Percentiles rank a stretch among this genome's conserved stretches.
Conservation (phyloP, 169 alveolate genomes). For the Sarcocystis neurona region DNA sequence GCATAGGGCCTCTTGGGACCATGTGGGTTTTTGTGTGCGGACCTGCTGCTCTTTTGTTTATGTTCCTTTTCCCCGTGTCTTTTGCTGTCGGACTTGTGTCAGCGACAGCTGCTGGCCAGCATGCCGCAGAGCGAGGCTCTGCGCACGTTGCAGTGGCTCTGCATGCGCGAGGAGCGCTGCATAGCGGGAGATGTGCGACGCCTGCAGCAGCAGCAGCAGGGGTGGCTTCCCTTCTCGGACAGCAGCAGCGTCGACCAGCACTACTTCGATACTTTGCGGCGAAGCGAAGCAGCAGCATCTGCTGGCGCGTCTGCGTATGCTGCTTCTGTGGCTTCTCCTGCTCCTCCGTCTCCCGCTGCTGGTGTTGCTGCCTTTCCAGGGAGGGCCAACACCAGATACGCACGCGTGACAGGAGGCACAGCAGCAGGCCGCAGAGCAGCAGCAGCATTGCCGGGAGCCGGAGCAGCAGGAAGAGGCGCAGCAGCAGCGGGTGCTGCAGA, state of each 20-base stretch:
- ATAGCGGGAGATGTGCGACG: not conserved
- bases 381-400: too few species aligned
- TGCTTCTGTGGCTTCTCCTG: too few species aligned
- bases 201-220: not conserved
- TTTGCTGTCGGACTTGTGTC: slow-evolving; percentile 69
- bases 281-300: not conserved
- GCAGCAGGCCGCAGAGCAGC: too few species aligned
- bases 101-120: slow-evolving; percentile 24
- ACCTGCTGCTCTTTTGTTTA: not conserved
- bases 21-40: not conserved
- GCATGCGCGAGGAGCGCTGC: not conserved
- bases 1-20: not conserved
- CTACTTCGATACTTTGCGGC: too few species aligned
- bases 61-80: slow-evolving; percentile 51
- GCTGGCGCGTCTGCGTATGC: too few species aligned
- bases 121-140: not conserved
- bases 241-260: too few species aligned
- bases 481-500: not conserved
- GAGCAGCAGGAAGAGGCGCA: not conserved
- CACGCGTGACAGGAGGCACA: too few species aligned
- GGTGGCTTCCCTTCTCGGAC: too few species aligned
- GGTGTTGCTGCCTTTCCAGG: too few species aligned
- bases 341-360: too few species aligned
- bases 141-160: slow-evolving; percentile 18
- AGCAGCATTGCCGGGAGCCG: too few species aligned